Evolutionary conservation across 805 yeast species (phyloP).

Genomic region (Metschnikowia continentalis): DNA sequence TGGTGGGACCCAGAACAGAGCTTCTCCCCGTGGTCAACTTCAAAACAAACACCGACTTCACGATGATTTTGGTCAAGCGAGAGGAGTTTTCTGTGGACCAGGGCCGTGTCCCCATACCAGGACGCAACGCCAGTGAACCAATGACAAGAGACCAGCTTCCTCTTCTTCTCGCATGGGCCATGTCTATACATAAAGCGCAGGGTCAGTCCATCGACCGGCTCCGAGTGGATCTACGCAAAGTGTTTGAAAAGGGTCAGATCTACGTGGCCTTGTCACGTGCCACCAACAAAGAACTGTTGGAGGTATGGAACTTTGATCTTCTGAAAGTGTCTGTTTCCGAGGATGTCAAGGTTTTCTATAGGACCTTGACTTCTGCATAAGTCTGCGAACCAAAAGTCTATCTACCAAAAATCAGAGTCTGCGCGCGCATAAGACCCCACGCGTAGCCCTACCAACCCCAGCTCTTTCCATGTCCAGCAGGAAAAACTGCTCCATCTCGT

Average conservation of each 20-base stretch:
- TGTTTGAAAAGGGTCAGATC: slow-evolving; percentile 92
- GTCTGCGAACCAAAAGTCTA: no score
- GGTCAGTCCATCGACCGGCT: slow-evolving; percentile 83
- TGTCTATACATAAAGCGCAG: slow-evolving; percentile 93
- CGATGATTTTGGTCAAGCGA: slow-evolving; percentile 25
- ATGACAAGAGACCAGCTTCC: slow-evolving; percentile 58
- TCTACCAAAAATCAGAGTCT: no score
- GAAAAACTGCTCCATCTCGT: slow-evolving; percentile 14
- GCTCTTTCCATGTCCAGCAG: neutral
- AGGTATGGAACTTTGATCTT: slow-evolving; percentile 68
- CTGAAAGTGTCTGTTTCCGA: slow-evolving; percentile 64
- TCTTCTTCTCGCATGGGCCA: slow-evolving; percentile 90
- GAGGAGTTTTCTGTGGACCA: slow-evolving; percentile 34
- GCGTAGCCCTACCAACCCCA: neutral
- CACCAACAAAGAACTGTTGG: slow-evolving; percentile 73
- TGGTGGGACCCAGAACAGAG: slow-evolving; percentile 6
- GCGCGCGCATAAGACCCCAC: neutral
- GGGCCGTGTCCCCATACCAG: slow-evolving; percentile 17
- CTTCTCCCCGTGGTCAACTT: slow-evolving; percentile 47
- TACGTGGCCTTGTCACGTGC: slow-evolving; percentile 95
- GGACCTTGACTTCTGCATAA: slow-evolving; percentile 27
- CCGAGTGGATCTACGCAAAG: slow-evolving; percentile 66
- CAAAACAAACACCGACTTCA: slow-evolving; percentile 31
- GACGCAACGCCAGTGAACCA: slow-evolving; percentile 1
- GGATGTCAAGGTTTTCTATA: slow-evolving; percentile 68